Percentiles rank a stretch among this genome's conserved stretches.
phyloP scores from a whole-genome alignment of 2,329 filamentous ascomycete genomes.

The Huntiella savannae region DNA sequence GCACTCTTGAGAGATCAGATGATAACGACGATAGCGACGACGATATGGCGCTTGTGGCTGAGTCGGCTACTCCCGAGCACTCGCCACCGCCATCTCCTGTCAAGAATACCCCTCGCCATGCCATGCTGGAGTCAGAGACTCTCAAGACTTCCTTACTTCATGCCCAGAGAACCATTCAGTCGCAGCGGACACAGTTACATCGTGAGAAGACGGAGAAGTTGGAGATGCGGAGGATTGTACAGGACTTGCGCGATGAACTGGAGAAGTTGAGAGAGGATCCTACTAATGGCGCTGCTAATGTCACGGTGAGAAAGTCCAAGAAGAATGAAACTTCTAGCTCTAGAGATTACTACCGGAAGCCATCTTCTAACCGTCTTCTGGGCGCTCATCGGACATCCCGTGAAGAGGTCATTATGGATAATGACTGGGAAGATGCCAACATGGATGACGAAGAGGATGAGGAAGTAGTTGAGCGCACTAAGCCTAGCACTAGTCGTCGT shows the following conservation, averaged over 20 bases:
- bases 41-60: conserved; percentile 43
- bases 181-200: conserved; percentile 82
- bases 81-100: conserved; percentile 79
- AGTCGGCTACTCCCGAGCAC: conserved; percentile 64
- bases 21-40: conserved; percentile 40
- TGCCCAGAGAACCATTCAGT: conserved; percentile 91
- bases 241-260: conserved; percentile 84
- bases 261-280: conserved; percentile 46
- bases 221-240: conserved; percentile 82
- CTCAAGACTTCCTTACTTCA: conserved; percentile 86
- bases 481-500: conserved; percentile 3
- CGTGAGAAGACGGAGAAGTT: conserved; percentile 98
- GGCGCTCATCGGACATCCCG: conserved; percentile 55
- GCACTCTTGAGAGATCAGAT: conserved; percentile 44
- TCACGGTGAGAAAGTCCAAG: conserved; percentile 27
- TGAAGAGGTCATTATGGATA: conserved; percentile 63
- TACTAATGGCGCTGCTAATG: conserved; percentile 29
- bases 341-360: conserved; percentile 59
- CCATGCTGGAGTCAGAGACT: conserved; percentile 86
- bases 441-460: conserved; percentile 20
- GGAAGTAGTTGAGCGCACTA: conserved; percentile 1
- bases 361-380: conserved; percentile 42
- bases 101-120: conserved; percentile 72
- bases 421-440: conserved; percentile 71
- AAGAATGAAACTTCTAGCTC: conserved; percentile 21